These are phyloP conservation scores for Schizochytrium sp. DNA, from an alignment of 108 stramenopile species.

Conservation along the genomic window DNA sequence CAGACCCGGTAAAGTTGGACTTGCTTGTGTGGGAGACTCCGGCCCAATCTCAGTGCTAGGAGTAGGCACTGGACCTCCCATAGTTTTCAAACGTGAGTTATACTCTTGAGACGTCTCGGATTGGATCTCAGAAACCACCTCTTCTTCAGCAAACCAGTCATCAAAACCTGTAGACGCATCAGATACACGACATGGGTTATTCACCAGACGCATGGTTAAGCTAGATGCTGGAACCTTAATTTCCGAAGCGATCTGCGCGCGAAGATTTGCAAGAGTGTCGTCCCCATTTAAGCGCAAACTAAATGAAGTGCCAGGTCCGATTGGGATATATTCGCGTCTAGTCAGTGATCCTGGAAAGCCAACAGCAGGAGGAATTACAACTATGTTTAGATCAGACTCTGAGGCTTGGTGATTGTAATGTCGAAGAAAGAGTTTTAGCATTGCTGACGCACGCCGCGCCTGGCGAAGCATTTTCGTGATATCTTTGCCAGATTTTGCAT, in stretches of 20 bases:
- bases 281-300: not conserved
- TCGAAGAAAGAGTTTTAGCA: constrained; percentile 41
- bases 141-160: constrained; percentile 9
- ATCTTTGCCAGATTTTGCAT: not conserved
- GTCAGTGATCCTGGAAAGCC: constrained; percentile 56
- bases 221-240: constrained; percentile 34
- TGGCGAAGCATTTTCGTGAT: not conserved
- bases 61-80: too few relatives aligned
- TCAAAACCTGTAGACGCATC: constrained; percentile 3
- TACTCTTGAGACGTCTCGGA: too few relatives aligned
- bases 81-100: too few relatives aligned
- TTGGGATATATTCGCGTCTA: constrained; percentile 48
- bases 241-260: not conserved
- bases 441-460: constrained; percentile 33
- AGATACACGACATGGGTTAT: constrained; percentile 33
- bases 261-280: constrained; percentile 3
- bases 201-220: constrained; percentile 1
- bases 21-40: too few relatives aligned
- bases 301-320: constrained; percentile 50
- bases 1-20: too few relatives aligned
- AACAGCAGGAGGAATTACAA: constrained; percentile 41
- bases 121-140: not conserved
- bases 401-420: not conserved
- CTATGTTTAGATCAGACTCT: not conserved
- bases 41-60: too few relatives aligned